phyloP scores from a whole-genome alignment of 106 monocot species.

The Platanthera guangdongensis region DNA sequence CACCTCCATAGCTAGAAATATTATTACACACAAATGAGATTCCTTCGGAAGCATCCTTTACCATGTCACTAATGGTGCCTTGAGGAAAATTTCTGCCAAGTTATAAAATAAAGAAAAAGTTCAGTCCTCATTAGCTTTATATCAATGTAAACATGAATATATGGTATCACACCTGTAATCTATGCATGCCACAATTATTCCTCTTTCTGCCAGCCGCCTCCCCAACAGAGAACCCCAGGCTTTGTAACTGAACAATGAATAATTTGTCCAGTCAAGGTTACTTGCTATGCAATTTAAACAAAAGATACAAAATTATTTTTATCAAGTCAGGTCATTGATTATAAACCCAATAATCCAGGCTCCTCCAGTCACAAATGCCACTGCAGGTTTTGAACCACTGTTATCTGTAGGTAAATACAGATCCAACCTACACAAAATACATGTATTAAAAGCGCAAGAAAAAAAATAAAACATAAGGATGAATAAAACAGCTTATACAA shows the following conservation, averaged over 20 bases:
- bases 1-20: constrained; percentile 71
- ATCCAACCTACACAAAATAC: constrained; percentile 53
- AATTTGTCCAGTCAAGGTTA: not conserved
- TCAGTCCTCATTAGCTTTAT: not conserved
- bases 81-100: constrained; percentile 72
- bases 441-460: constrained; percentile 1
- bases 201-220: constrained; percentile 56
- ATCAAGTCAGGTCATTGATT: not conserved
- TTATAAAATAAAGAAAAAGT: not conserved
- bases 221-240: constrained; percentile 80
- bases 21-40: constrained; percentile 91
- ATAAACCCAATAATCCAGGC: constrained; percentile 99
- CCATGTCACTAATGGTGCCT: constrained; percentile 73
- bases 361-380: constrained; percentile 95
- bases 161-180: constrained; percentile 46
- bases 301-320: not conserved
- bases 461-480: not conserved
- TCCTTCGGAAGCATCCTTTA: constrained; percentile 75
- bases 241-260: constrained; percentile 50
- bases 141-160: not conserved
- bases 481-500: not conserved
- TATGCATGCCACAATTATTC: constrained; percentile 71
- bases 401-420: constrained; percentile 62
- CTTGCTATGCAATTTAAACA: not conserved
- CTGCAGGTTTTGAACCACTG: constrained; percentile 58